phyloP scores from a whole-genome alignment of 805 yeast species.

The Wickerhamomyces silvicola region DNA sequence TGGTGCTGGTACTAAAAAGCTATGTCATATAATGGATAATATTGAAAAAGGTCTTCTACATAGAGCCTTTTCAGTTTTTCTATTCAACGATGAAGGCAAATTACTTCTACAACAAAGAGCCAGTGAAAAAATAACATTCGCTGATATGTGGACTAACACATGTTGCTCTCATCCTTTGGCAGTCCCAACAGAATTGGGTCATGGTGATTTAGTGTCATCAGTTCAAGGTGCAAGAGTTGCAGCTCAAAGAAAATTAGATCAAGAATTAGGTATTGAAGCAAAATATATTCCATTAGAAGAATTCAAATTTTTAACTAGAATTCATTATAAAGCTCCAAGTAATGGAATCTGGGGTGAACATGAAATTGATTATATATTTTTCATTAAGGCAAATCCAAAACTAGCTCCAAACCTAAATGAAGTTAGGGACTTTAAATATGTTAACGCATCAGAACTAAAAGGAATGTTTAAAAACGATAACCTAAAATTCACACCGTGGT shows the following conservation, averaged over 20 bases:
- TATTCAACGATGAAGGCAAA: slow-evolving; percentile 72
- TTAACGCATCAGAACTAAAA: slow-evolving; percentile 57
- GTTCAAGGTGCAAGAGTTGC: slow-evolving; percentile 78
- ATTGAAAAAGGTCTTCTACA: slow-evolving; percentile 84
- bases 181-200: slow-evolving; percentile 73
- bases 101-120: slow-evolving; percentile 93
- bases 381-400: slow-evolving; percentile 52
- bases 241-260: slow-evolving; percentile 86
- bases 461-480: slow-evolving; percentile 64
- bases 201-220: slow-evolving; percentile 45
- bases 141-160: slow-evolving; percentile 97
- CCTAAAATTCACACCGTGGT: slow-evolving; percentile 96
- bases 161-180: slow-evolving; percentile 98
- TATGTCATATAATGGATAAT: slow-evolving; percentile 83
- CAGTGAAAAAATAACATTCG: slow-evolving; percentile 92
- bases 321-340: slow-evolving; percentile 87
- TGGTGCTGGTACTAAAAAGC: slow-evolving; percentile 91
- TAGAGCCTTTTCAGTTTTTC: slow-evolving; percentile 93
- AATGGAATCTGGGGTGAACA: slow-evolving; percentile 94
- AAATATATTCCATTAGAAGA: slow-evolving; percentile 53
- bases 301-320: slow-evolving; percentile 84
- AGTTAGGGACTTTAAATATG: slow-evolving; percentile 76
- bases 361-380: slow-evolving; percentile 90
- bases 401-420: slow-evolving; percentile 70
- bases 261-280: slow-evolving; percentile 80